phyloP scores from a whole-genome alignment of 1,284 basidiomycete species.

The Sphaerobolus stellatus region DNA sequence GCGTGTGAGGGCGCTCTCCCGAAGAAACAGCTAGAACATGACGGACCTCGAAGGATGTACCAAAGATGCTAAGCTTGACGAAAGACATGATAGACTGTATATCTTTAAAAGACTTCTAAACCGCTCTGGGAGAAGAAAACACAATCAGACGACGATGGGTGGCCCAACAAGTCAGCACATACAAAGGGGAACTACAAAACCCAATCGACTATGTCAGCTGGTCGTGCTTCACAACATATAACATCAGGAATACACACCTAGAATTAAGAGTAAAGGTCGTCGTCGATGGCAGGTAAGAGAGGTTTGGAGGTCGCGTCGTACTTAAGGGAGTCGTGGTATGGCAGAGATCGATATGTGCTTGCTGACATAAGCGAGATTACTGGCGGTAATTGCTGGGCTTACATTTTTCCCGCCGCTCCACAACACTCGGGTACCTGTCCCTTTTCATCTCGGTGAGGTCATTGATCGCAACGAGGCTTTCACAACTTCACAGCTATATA shows the following conservation, averaged over 20 bases:
- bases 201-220: background rate
- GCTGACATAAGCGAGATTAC: no score
- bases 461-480: no score
- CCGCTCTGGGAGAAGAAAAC: background rate
- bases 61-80: conserved; percentile 98
- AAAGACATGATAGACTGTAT: conserved; percentile 65
- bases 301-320: background rate
- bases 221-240: background rate
- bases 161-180: background rate
- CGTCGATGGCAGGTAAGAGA: background rate
- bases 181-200: background rate
- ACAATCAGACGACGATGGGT: background rate
- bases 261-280: background rate
- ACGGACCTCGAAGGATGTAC: conserved; percentile 87
- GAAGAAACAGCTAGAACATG: conserved; percentile 5
- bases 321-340: background rate
- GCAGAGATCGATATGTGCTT: background rate
- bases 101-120: background rate
- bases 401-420: no score
- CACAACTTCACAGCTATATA: no score
- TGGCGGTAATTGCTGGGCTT: no score
- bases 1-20: conserved; percentile 8
- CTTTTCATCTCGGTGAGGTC: no score
- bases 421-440: no score
- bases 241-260: background rate